Evolutionary conservation across 495 filamentous ascomycete genomes (phyloP), one percentile per base, ranked within the genome.

Genomic region (Tuber indicum): DNA sequence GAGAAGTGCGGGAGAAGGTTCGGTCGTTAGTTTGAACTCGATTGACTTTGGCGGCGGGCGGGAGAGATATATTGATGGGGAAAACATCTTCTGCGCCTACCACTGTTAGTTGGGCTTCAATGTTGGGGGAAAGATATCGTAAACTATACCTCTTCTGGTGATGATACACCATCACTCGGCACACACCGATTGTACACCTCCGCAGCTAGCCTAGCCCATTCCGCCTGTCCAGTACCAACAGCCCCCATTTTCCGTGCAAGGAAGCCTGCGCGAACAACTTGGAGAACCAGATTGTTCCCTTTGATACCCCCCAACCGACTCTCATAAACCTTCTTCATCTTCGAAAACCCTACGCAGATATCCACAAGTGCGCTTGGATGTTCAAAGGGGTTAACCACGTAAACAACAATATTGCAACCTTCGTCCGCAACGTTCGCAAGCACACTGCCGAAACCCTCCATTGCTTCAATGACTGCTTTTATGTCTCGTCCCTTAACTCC

Each of bases 151-250:
- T 81, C 79, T 45, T 81, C 80, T 81, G 85, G 86, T 42, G 84
- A 83, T 66, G 86, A 85, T 21, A 83, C 85, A 58, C 88, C 87
- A 70, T 90, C 85, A 44, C 88, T 90, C 14, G 88, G 87, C 8
- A 88, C 86, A 83, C 94, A 97, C 41, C 96, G 90, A 79, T 94
- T 92, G 82, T 98, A 98, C 19, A 96, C 90, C 83, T 98, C 94
- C 39, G 94, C 85, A 32, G 93, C 93, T 3, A 98, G 84, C 74
- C 86, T 90, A 58, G 87, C 83, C 79, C 92, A 92, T 3, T 92
- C 89, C 3, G 85, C 81, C n/a, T 92, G 90, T 3, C 90, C 86
- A 41, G 91, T 89, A n/a, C 92, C 86, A 19, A 91, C 88, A 46
- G 96, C 84, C 3, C 88, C 88, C 3, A 90, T 87, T 39, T 88